Conservation (phyloP, 2,329 filamentous ascomycete species). For the Colletotrichum nymphaeae region DNA sequence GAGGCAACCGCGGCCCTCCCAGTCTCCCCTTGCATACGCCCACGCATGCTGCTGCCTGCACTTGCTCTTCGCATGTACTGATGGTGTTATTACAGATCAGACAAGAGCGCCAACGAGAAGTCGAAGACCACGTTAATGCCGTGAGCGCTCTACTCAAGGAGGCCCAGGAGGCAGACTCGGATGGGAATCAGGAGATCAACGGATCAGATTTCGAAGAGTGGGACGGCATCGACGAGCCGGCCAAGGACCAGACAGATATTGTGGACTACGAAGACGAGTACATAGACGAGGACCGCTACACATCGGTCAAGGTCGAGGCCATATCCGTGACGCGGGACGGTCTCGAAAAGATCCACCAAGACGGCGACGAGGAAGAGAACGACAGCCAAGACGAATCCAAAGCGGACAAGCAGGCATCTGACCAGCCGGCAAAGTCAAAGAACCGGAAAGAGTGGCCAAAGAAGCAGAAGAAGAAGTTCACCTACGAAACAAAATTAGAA, state of each 20-base stretch:
- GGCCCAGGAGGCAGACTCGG: constrained; percentile 62
- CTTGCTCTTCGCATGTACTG: background rate
- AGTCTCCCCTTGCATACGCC: background rate
- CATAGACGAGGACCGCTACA: constrained; percentile 95
- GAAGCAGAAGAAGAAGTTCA: constrained; percentile 90
- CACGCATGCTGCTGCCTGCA: background rate
- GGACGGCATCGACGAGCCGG: constrained; percentile 71
- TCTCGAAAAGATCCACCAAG: constrained; percentile 62
- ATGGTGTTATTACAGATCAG: constrained; percentile 71
- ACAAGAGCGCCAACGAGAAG: constrained; percentile 83
- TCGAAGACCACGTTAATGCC: constrained; percentile 83
- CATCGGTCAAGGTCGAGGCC: constrained; percentile 92
- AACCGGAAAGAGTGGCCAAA: constrained; percentile 72
- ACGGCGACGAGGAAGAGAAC: constrained; percentile 45
- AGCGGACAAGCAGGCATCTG: constrained; percentile 41
- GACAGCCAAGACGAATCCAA: constrained; percentile 34
- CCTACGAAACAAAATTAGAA: constrained; percentile 91
- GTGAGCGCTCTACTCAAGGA: constrained; percentile 78
- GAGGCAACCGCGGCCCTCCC: no score
- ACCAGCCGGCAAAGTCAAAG: constrained; percentile 58
- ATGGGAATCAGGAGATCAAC: constrained; percentile 48
- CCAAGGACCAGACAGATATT: constrained; percentile 54
- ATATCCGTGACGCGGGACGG: constrained; percentile 84
- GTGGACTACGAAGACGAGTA: constrained; percentile 92
- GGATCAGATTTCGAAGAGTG: constrained; percentile 67